Conservation (phyloP, 495 filamentous ascomycete genomes). For the Talaromyces adpressus region DNA sequence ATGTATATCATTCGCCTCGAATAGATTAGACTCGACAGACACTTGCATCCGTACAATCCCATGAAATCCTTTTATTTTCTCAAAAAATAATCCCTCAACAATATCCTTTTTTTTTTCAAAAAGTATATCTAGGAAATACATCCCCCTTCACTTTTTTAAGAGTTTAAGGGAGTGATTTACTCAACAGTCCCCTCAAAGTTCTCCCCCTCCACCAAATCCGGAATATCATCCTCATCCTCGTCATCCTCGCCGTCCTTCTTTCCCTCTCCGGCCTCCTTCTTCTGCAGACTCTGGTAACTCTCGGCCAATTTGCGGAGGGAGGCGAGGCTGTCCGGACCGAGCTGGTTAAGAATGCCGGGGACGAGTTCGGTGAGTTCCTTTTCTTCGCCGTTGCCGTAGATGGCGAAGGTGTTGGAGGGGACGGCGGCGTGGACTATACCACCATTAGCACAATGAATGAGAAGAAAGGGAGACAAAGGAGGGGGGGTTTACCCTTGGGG, state of each 20-base stretch:
- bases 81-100: background rate
- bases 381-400: conserved; percentile 98
- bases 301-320: conserved; percentile 96
- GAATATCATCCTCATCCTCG: conserved; percentile 82
- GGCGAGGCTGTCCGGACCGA: conserved; percentile 95
- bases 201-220: conserved; percentile 90
- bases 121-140: background rate
- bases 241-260: conserved; percentile 73
- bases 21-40: background rate
- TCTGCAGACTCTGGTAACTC: conserved; percentile 99
- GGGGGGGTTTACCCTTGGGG: conserved; percentile 67
- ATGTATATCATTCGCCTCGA: background rate
- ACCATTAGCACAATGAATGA: background rate
- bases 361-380: conserved; percentile 99
- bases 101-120: background rate
- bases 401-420: conserved; percentile 96
- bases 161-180: conserved; percentile 44
- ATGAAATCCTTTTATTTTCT: background rate
- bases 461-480: background rate
- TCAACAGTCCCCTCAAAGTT: conserved; percentile 96
- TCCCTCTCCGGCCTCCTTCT: conserved; percentile 67
- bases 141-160: background rate
- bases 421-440: conserved; percentile 85
- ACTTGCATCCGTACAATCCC: background rate
- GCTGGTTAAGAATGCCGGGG: conserved; percentile 98